A percentile compares a stretch with the other conserved stretches of the same genome.
phyloP scores from a whole-genome alignment of 192 early-diverging fungal species.

The Podila epigama region DNA sequence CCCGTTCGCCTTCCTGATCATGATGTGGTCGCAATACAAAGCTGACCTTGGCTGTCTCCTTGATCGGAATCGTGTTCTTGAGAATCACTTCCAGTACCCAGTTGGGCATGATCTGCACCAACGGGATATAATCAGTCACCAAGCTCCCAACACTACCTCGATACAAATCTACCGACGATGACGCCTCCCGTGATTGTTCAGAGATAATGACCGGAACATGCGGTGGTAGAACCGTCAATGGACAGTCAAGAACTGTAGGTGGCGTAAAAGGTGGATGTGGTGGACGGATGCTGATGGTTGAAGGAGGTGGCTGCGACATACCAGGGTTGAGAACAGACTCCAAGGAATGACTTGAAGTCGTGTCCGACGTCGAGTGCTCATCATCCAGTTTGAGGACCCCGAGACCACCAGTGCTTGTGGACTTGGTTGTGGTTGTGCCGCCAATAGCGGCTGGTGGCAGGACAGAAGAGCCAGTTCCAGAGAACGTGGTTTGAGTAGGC shows the following conservation, averaged over 20 bases:
- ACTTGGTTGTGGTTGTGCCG: neutral
- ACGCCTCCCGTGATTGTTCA: conserved; percentile 79
- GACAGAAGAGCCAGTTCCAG: neutral
- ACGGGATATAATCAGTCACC: conserved; percentile 51
- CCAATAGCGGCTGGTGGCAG: neutral
- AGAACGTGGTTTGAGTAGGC: conserved; percentile 14
- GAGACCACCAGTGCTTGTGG: neutral
- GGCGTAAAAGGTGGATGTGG: conserved; percentile 52
- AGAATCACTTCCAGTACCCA: conserved; percentile 91
- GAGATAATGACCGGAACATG: conserved; percentile 76
- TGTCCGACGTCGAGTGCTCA: conserved; percentile 19
- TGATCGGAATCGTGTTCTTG: conserved; percentile 68
- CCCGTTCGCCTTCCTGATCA: conserved; percentile 52
- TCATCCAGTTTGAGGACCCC: conserved; percentile 8
- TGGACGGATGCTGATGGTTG: conserved; percentile 17
- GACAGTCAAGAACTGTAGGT: conserved; percentile 62
- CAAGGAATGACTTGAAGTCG: conserved; percentile 10
- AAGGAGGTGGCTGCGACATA: conserved; percentile 15
- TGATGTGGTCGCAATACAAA: conserved; percentile 80
- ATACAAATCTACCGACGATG: conserved; percentile 74
- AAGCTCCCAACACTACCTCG: conserved; percentile 67
- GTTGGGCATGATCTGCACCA: conserved; percentile 78
- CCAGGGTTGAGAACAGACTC: conserved; percentile 11
- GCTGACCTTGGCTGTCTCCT: conserved; percentile 83
- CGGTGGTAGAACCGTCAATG: conserved; percentile 67